These are phyloP conservation scores for Diaporthe vaccinii DNA, from an alignment of 2,329 filamentous ascomycete genomes.

Conservation along the genomic window DNA sequence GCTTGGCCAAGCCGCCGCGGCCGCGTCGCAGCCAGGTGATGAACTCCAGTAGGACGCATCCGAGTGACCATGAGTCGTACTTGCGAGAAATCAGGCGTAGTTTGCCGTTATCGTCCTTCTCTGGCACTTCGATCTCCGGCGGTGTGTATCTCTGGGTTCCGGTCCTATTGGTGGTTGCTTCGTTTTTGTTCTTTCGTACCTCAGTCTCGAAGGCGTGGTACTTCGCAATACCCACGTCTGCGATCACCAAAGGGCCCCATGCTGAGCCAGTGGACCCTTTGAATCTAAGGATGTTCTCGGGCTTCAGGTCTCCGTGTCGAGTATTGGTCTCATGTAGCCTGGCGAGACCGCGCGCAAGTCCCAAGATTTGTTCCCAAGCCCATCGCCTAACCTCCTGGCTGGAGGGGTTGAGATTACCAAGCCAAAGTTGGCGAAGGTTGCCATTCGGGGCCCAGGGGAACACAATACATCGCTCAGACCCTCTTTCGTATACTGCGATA, in stretches of 20 bases:
- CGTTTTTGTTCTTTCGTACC: background rate
- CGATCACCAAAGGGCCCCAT: constrained; percentile 1
- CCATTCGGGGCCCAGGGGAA: constrained; percentile 10
- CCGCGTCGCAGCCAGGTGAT: constrained; percentile 20
- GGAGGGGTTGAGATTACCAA: background rate
- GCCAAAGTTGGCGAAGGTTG: constrained; percentile 4
- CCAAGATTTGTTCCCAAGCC: background rate
- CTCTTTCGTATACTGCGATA: background rate
- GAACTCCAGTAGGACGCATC: constrained; percentile 26
- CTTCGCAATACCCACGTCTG: constrained; percentile 17
- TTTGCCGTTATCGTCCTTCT: background rate
- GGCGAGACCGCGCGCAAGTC: background rate
- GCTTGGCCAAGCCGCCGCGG: background rate
- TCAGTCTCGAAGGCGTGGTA: background rate
- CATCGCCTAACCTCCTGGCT: background rate
- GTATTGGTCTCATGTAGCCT: background rate
- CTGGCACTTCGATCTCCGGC: constrained; percentile 1
- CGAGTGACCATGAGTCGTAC: constrained; percentile 31
- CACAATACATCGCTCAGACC: background rate
- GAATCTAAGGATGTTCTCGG: constrained; percentile 25
- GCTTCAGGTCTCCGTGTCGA: constrained; percentile 31
- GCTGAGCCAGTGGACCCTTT: no score
- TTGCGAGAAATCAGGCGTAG: background rate
- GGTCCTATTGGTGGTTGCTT: background rate
- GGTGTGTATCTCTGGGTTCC: constrained; percentile 9